These are phyloP conservation scores for Populus tomentosa DNA, from an alignment of 441 rosid genomes.

Conservation along the genomic window DNA sequence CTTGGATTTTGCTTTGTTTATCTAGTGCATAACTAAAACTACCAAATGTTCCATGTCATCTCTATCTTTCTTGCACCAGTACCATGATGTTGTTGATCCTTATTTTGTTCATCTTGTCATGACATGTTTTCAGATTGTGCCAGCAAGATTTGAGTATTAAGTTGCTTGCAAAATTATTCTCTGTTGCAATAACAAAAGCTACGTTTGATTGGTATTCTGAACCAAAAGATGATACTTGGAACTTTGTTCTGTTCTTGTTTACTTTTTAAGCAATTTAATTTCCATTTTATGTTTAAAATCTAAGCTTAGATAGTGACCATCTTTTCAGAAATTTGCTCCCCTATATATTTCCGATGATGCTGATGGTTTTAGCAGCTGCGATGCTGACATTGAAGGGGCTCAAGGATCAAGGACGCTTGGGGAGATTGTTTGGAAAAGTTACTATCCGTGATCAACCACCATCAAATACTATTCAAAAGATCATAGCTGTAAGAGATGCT, in stretches of 20 bases:
- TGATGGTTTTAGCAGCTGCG: constrained; percentile 63
- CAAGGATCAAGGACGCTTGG: constrained; percentile 94
- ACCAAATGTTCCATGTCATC: neutral
- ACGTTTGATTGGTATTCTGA: neutral
- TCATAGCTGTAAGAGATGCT: constrained; percentile 87
- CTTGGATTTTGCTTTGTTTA: neutral
- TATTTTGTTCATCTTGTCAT: neutral
- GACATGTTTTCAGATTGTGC: neutral
- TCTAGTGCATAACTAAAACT: neutral
- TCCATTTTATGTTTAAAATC: neutral
- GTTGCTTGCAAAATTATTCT: neutral
- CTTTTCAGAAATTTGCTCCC: constrained; percentile 65
- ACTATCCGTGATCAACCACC: constrained; percentile 94
- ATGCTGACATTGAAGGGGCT: constrained; percentile 92
- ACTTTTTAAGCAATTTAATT: neutral
- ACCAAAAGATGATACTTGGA: neutral
- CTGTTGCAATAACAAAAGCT: neutral
- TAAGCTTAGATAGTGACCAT: constrained; percentile 13
- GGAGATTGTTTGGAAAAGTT: constrained; percentile 80
- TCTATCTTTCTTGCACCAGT: neutral
- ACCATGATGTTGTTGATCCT: neutral
- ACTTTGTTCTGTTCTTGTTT: neutral
- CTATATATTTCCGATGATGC: constrained; percentile 57
- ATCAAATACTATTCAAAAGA: constrained; percentile 93
- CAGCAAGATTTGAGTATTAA: neutral